Percentiles rank a stretch among this genome's conserved stretches.
These are phyloP conservation scores for Chaetomium fimeti DNA, from an alignment of 495 filamentous ascomycete genomes.

Conservation along the genomic window DNA sequence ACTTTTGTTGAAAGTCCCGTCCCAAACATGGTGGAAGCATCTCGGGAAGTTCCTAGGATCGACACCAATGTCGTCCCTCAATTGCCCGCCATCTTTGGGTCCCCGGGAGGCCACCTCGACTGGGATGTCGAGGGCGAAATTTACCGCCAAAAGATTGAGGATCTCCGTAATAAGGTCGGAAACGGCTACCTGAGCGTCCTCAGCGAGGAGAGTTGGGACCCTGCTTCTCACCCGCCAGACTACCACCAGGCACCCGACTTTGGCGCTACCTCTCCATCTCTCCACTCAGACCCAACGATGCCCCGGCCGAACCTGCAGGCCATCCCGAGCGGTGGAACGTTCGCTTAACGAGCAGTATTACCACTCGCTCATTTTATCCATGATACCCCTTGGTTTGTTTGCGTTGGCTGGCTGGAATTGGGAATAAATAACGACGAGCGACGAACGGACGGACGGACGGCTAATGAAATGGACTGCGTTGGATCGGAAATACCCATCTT, in stretches of 20 bases:
- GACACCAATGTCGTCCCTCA: slow-evolving; percentile 45
- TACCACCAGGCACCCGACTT: slow-evolving; percentile 40
- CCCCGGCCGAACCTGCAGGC: slow-evolving; percentile 50
- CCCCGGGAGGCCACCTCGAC: slow-evolving; percentile 47
- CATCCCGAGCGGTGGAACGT: slow-evolving; percentile 50
- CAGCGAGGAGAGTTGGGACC: slow-evolving; percentile 69
- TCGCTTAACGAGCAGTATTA: slow-evolving; percentile 35
- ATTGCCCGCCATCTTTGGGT: slow-evolving; percentile 43
- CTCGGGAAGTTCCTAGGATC: slow-evolving; percentile 47
- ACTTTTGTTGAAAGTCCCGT: slow-evolving; percentile 34
- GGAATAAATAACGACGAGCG: background rate
- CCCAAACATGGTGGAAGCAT: slow-evolving; percentile 32
- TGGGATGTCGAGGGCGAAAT: slow-evolving; percentile 72
- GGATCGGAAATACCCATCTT: slow-evolving; percentile 7
- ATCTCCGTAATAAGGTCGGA: slow-evolving; percentile 77
- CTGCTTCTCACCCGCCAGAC: slow-evolving; percentile 35
- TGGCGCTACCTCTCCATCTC: slow-evolving; percentile 38
- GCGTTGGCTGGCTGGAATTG: slow-evolving; percentile 1
- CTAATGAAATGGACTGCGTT: slow-evolving; percentile 5
- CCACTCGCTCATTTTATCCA: slow-evolving; percentile 11
- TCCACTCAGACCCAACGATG: slow-evolving; percentile 45
- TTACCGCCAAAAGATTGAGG: slow-evolving; percentile 82
- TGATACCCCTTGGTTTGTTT: slow-evolving; percentile 26
- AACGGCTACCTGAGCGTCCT: slow-evolving; percentile 82
- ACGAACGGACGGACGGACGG: background rate